Base-by-base conservation (phyloP, 371 early-diverging fungal species). In the Rhizopus delemar region DNA sequence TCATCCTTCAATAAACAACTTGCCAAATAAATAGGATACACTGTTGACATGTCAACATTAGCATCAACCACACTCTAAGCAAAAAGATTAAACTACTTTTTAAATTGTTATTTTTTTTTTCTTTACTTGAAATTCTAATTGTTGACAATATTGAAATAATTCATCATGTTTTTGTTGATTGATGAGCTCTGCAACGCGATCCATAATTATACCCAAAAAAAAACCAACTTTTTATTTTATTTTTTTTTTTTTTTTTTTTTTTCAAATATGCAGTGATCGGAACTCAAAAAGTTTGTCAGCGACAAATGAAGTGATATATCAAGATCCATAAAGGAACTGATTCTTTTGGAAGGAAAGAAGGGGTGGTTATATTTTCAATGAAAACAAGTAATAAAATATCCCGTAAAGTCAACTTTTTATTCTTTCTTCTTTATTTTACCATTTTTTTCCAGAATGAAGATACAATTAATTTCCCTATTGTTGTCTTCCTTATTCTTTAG, bases 1-100 rank as follows among this genome's bases (percentile, higher is more conserved):
- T 73, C 66, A 45, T 68, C 43, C 13, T 41, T 51, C 3, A 73
- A 46, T 46, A 66, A 52, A 29, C 63, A 70, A 16, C 62, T 62
- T 31, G 68, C 54, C 35, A 73, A 46, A 46, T 65, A 67, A 38
- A 65, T 32, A 13, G 74, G 62, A 53, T 70, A 69, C 13, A 73
- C 38, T 6, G 61, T 54, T 8, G 11, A 28, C 33, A 73, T 48
- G 22, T 53, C 46, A 43, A 52, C 59, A 7, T 36, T 53, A 22
- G 56, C 33, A 15, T 55, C 59, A 5, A 62, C 33, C 15, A 41
- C 62, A 56, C 41, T 43, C 62, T 69, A 53, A 38, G 29, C 8
- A 33, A 46, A n/a, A n/a, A n/a, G n/a, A n/a, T n/a, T n/a, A n/a
- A n/a, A n/a, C n/a, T n/a, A n/a, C n/a, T n/a, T n/a, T n/a, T n/a